phyloP scores from a whole-genome alignment of 768 basidiomycete genomes.

The Phanerochaete carnosa region DNA sequence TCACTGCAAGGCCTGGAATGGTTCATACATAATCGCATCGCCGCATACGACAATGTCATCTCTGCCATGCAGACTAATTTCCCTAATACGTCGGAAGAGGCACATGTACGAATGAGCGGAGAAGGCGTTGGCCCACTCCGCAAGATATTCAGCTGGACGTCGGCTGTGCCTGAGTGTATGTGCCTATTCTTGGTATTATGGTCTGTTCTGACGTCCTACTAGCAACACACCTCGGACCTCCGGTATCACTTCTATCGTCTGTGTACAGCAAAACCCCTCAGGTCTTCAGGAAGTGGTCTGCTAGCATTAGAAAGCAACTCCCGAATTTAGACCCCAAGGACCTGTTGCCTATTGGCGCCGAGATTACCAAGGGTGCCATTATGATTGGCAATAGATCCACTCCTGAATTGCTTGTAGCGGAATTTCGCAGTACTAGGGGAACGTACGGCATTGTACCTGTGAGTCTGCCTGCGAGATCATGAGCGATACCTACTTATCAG shows the following conservation, averaged over 20 bases:
- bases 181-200: not conserved
- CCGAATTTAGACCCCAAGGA: constrained; percentile 78
- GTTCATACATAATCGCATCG: constrained; percentile 88
- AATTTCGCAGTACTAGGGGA: constrained; percentile 76
- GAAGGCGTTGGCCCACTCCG: constrained; percentile 21
- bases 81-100: constrained; percentile 15
- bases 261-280: constrained; percentile 22
- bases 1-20: constrained; percentile 86
- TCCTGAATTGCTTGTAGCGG: constrained; percentile 74
- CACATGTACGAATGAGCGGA: constrained; percentile 7
- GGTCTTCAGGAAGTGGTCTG: constrained; percentile 37
- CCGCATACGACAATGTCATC: constrained; percentile 85
- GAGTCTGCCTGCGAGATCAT: not conserved
- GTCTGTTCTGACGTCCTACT: not conserved
- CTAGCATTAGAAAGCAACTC: constrained; percentile 57
- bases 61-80: constrained; percentile 55
- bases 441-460: constrained; percentile 71
- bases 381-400: constrained; percentile 86
- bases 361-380: constrained; percentile 75
- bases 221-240: constrained; percentile 21
- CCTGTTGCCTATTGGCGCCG: constrained; percentile 81
- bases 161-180: constrained; percentile 25
- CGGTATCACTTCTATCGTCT: constrained; percentile 24
- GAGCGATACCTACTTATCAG: not conserved
- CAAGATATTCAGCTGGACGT: constrained; percentile 28